phyloP scores from a whole-genome alignment of 2,329 filamentous ascomycete species.

The Fusarium sp. region DNA sequence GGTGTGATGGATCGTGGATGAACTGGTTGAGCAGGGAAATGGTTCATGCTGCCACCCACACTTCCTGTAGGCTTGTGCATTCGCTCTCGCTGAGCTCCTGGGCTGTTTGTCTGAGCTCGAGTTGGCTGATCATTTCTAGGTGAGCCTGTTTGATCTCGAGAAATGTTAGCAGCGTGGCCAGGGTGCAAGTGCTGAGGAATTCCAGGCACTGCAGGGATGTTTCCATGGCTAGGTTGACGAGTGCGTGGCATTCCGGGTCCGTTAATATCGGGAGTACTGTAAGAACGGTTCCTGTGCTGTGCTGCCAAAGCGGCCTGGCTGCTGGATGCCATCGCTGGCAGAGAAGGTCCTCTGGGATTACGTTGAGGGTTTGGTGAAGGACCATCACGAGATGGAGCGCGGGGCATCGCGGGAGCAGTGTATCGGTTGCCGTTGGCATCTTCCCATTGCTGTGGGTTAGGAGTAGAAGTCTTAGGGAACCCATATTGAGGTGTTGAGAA shows the following conservation, averaged over 20 bases:
- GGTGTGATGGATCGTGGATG: conserved; percentile 61
- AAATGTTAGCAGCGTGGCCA: conserved; percentile 71
- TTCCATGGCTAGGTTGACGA: conserved; percentile 63
- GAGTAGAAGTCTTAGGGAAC: conserved; percentile 77
- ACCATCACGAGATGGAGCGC: conserved; percentile 82
- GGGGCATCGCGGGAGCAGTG: conserved; percentile 87
- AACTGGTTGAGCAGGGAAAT: conserved; percentile 67
- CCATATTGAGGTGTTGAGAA: conserved; percentile 69
- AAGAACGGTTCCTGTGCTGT: conserved; percentile 84
- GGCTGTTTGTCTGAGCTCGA: conserved; percentile 76
- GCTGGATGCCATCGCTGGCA: conserved; percentile 75
- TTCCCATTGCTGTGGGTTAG: conserved; percentile 72
- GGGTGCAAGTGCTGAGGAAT: conserved; percentile 77
- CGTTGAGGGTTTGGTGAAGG: conserved; percentile 74
- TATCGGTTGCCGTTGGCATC: conserved; percentile 84
- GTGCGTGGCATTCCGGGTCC: conserved; percentile 69
- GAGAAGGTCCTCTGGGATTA: conserved; percentile 79
- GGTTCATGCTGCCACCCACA: conserved; percentile 63
- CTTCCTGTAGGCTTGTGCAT: conserved; percentile 61
- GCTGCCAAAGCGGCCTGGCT: conserved; percentile 63
- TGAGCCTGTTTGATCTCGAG: conserved; percentile 84
- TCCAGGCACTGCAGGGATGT: conserved; percentile 77
- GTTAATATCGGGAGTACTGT: conserved; percentile 95
- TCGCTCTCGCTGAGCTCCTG: conserved; percentile 73
- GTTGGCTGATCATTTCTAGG: conserved; percentile 76